Base-by-base conservation (phyloP, 2,329 filamentous ascomycete genomes). In the Trichoderma aggressivum region DNA sequence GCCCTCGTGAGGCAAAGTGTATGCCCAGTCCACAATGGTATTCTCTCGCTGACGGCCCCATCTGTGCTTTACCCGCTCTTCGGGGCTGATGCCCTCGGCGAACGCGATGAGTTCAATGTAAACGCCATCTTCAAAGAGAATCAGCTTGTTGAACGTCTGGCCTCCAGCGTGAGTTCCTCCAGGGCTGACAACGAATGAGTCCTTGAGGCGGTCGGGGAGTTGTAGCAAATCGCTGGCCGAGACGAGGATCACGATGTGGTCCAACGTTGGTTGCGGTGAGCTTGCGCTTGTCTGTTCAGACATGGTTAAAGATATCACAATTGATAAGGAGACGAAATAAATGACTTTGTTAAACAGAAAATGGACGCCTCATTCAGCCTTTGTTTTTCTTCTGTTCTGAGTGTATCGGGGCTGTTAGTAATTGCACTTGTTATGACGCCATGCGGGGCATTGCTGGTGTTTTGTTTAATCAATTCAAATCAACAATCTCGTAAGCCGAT, bases 31-130 rank as follows among this genome's bases (percentile, higher is more conserved):
- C 73, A 91, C 83, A 55, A 87, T 79, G 26, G 78, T 81, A 4
- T 87, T 86, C 36, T 84, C 84, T 0, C 79, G 74, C 11, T 86
- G 84, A 0, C 79, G 71, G 1, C 86, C 89, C 90, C 90, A 92
- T 76, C 86, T 86, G 75, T 92, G 89, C 1, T 80, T 79, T 7
- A 76, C 76, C 4, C 85, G 82, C 7, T 79, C 75, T 5, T 81
- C 80, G 0, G 79, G 80, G 24, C 82, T 79, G 32, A 80, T 73
- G 11, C 78, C 84, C 24, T 86, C 78, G 62, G 88, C 81, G 77
- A 91, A 92, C 50, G 88, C 86, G 72, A 91, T 90, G 64, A 92
- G 81, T 76, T 92, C 90, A 67, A 92, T 81, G 79, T 92, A 92
- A 26, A 85, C 86, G 34, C 90, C 90, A 74, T 92, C 90, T 30